Percentiles rank a stretch among this genome's conserved stretches.
Evolutionary conservation across 805 yeast genomes (phyloP).

Genomic region (Yamadazyma takamatsuzukensis): DNA sequence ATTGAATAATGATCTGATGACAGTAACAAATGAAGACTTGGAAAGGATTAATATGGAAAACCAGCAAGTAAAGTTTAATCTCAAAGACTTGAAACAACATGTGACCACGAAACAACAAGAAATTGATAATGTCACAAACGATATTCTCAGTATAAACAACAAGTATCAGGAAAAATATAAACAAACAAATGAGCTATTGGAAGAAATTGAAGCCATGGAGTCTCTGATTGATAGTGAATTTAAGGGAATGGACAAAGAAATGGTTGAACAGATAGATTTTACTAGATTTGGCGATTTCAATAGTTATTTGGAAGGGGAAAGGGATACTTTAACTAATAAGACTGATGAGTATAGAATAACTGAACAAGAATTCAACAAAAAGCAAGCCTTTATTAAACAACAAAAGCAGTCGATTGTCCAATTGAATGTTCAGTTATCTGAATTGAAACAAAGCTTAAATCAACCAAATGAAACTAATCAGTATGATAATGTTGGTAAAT

Average conservation of each 20-base stretch:
- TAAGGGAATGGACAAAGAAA: constrained; percentile 2
- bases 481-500: constrained; percentile 9
- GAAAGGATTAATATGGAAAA: constrained; percentile 19
- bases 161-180: constrained; percentile 20
- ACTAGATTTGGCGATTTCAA: constrained; percentile 5
- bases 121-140: constrained; percentile 25
- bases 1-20: constrained; percentile 13
- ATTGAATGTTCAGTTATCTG: constrained; percentile 3
- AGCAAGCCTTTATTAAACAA: too few species aligned
- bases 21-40: constrained; percentile 17
- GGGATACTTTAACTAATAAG: background rate
- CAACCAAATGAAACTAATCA: constrained; percentile 3
- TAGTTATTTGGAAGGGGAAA: constrained; percentile 1
- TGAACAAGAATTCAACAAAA: too few species aligned
- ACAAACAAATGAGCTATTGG: constrained; percentile 23
- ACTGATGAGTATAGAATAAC: too few species aligned
- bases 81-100: constrained; percentile 22
- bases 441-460: too few species aligned
- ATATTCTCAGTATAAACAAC: constrained; percentile 21
- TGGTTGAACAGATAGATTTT: constrained; percentile 7
- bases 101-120: constrained; percentile 24
- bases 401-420: too few species aligned
- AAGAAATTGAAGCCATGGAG: constrained; percentile 21
- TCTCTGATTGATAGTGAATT: constrained; percentile 11
- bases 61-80: constrained; percentile 17